phyloP scores from a whole-genome alignment of 164 flowering plant species.

The Magnolia officinalis region DNA sequence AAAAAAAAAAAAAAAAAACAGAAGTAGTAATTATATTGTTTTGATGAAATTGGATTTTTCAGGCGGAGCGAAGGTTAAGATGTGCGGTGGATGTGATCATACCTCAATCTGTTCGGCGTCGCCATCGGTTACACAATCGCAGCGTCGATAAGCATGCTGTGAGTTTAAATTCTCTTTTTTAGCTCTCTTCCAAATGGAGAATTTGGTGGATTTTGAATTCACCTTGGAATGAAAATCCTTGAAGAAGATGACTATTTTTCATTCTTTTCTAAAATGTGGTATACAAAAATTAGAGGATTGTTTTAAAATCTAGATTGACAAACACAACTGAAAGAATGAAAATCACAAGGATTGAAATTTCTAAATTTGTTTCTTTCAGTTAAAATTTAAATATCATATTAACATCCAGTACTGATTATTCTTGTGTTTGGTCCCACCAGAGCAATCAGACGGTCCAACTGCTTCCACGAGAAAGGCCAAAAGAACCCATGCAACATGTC shows the following conservation, averaged over 20 bases:
- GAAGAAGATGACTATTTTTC: too few species aligned
- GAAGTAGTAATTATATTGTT: neutral
- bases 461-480: slow-evolving; percentile 41
- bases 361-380: neutral
- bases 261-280: too few species aligned
- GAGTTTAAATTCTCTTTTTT: slow-evolving; percentile 15
- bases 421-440: slow-evolving; percentile 20
- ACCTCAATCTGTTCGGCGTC: slow-evolving; percentile 51
- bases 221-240: too few species aligned
- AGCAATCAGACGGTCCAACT: slow-evolving; percentile 52
- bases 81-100: slow-evolving; percentile 56
- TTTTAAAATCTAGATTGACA: too few species aligned
- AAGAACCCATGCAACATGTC: slow-evolving; percentile 40
- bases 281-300: neutral
- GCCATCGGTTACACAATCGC: slow-evolving; percentile 77
- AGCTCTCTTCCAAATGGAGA: too few species aligned
- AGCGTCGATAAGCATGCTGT: slow-evolving; percentile 72
- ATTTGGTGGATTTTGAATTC: too few species aligned
- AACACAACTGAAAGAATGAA: neutral
- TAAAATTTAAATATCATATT: neutral
- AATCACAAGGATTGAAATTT: neutral
- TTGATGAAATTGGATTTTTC: neutral
- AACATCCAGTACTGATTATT: neutral
- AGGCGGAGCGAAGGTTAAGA: slow-evolving; percentile 39
- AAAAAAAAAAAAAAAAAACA: neutral